A percentile compares a stretch with the other conserved stretches of the same genome.
phyloP scores from a whole-genome alignment of 441 rosid genomes.

The Erodium texanum region DNA sequence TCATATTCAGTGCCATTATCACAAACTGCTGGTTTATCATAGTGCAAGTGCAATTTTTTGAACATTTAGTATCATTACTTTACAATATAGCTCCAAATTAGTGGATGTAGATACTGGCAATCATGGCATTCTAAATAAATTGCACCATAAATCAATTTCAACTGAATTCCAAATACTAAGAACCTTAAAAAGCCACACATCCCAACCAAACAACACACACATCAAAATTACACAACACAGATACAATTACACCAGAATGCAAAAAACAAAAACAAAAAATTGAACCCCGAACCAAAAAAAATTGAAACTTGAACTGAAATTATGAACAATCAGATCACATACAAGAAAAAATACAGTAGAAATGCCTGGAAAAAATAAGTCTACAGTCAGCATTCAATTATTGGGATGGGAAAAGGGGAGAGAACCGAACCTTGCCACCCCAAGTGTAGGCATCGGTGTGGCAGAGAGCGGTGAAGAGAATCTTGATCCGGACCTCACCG shows the following conservation, averaged over 20 bases:
- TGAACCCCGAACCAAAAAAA: too few species aligned
- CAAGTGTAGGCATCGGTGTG: slow-evolving; percentile 97
- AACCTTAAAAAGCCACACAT: too few species aligned
- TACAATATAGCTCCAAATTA: neutral
- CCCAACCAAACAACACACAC: too few species aligned
- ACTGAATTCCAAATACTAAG: too few species aligned
- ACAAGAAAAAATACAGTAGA: neutral
- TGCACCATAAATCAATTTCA: too few species aligned
- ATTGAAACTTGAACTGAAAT: neutral
- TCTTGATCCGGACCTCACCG: slow-evolving; percentile 84
- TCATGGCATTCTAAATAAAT: neutral
- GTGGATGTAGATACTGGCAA: neutral
- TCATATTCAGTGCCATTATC: neutral
- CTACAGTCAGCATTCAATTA: too few species aligned
- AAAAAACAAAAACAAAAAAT: too few species aligned
- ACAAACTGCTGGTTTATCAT: too few species aligned
- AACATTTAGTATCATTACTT: neutral
- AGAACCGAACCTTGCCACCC: slow-evolving; percentile 69
- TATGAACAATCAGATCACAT: neutral
- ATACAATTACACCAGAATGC: too few species aligned
- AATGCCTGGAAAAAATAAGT: neutral
- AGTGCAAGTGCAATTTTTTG: too few species aligned
- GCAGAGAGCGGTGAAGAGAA: slow-evolving; percentile 80
- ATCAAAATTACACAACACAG: too few species aligned
- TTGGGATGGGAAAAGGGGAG: neutral